Conservation (phyloP, 257 asterid species). For the Avicennia marina region DNA sequence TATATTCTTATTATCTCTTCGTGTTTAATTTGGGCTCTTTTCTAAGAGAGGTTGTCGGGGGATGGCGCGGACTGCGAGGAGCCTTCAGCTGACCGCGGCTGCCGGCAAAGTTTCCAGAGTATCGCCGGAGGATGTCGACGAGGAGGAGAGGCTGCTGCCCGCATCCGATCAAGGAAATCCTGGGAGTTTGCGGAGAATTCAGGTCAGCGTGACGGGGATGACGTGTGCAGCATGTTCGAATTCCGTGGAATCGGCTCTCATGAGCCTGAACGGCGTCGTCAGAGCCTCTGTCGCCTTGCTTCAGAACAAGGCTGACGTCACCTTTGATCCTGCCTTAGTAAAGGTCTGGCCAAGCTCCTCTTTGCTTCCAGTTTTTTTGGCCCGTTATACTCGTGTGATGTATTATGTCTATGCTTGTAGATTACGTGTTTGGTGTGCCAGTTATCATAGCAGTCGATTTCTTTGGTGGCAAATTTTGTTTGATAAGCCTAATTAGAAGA, state of each 20-base stretch:
- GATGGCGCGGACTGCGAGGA: conserved; percentile 60
- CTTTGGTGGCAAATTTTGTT: not conserved
- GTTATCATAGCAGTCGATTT: conserved; percentile 4
- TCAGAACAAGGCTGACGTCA: conserved; percentile 83
- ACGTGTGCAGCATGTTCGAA: conserved; percentile 96
- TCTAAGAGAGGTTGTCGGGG: too few species aligned
- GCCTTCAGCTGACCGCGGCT: conserved; percentile 62
- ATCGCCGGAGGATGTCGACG: conserved; percentile 35
- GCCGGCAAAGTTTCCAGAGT: conserved; percentile 19
- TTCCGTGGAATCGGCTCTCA: conserved; percentile 87
- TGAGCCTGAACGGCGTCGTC: conserved; percentile 63
- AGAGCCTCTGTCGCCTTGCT: conserved; percentile 91
- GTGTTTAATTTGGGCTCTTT: too few species aligned
- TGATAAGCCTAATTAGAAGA: conserved; percentile 16
- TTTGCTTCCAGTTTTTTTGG: not conserved
- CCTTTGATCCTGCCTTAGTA: conserved; percentile 59
- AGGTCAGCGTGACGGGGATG: conserved; percentile 89
- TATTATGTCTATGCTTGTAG: conserved; percentile 10
- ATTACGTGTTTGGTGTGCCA: conserved; percentile 7
- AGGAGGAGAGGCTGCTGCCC: conserved; percentile 65
- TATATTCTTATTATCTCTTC: too few species aligned
- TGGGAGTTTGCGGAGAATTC: conserved; percentile 52
- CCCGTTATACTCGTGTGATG: not conserved
- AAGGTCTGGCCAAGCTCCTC: conserved; percentile 42
- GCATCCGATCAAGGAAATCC: conserved; percentile 44